A percentile compares a stretch with the other conserved stretches of the same genome.
These are phyloP conservation scores for Dispira simplex DNA, from an alignment of 192 early-diverging fungal genomes.

Conservation along the genomic window DNA sequence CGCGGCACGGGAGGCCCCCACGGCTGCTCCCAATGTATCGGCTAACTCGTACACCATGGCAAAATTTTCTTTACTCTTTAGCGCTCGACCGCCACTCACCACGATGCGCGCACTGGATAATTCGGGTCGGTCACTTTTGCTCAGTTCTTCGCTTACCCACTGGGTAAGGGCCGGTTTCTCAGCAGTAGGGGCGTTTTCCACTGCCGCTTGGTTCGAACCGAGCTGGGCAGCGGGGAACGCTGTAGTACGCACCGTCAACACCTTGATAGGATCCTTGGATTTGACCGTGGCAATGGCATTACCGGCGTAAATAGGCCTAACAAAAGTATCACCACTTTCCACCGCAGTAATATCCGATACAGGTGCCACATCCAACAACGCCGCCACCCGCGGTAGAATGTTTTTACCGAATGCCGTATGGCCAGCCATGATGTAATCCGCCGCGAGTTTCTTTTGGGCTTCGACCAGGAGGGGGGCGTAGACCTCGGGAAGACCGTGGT, in stretches of 20 bases:
- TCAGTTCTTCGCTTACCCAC: conserved; percentile 81
- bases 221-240: conserved; percentile 64
- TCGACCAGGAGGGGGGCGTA: conserved; percentile 59
- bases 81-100: conserved; percentile 85
- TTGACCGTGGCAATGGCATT: conserved; percentile 96
- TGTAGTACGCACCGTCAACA: conserved; percentile 80
- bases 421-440: conserved; percentile 76
- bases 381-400: conserved; percentile 83
- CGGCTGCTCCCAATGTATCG: conserved; percentile 87
- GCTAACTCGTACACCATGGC: conserved; percentile 75
- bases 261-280: conserved; percentile 70
- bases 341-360: conserved; percentile 81
- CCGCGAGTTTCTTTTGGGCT: conserved; percentile 45
- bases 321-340: conserved; percentile 72
- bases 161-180: conserved; percentile 39
- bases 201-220: conserved; percentile 32
- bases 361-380: conserved; percentile 77
- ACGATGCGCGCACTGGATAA: conserved; percentile 76
- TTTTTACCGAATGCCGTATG: conserved; percentile 91
- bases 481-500: conserved; percentile 67
- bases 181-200: conserved; percentile 52
- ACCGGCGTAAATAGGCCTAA: conserved; percentile 94
- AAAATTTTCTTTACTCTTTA: conserved; percentile 96
- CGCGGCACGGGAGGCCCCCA: conserved; percentile 94
- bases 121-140: conserved; percentile 91